Percentiles rank a stretch among this genome's conserved stretches.
Evolutionary conservation across 805 yeast species (phyloP).

Genomic region (Pichia cephalocereana): DNA sequence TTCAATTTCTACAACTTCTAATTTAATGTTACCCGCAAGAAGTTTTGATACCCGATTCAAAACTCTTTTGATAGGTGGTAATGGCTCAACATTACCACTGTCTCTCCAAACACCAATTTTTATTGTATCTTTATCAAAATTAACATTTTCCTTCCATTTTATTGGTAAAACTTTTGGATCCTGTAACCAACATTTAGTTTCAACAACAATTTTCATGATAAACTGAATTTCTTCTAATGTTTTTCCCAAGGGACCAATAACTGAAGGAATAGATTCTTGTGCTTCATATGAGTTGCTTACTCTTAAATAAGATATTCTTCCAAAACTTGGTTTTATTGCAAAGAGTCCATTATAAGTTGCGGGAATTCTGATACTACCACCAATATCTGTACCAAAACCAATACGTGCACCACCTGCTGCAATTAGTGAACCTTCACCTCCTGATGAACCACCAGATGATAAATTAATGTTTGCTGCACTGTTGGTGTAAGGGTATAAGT

Average conservation of each 20-base stretch:
- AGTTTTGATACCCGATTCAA: conserved; percentile 22
- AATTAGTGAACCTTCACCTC: conserved; percentile 56
- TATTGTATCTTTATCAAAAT: conserved; percentile 19
- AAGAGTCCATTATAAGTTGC: conserved; percentile 48
- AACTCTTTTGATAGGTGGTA: conserved; percentile 44
- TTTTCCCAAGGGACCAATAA: conserved; percentile 46
- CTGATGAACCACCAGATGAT: conserved; percentile 56
- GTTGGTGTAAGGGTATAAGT: conserved; percentile 38
- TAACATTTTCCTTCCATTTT: conserved; percentile 31
- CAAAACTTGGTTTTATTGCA: conserved; percentile 44
- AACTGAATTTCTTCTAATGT: conserved; percentile 41
- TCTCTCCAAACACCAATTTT: conserved; percentile 34
- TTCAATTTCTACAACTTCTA: conserved; percentile 41
- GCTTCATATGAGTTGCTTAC: conserved; percentile 35
- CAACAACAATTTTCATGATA: conserved; percentile 31
- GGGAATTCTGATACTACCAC: conserved; percentile 46
- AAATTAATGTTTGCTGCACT: conserved; percentile 43
- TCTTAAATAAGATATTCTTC: conserved; percentile 26
- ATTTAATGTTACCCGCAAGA: conserved; percentile 17
- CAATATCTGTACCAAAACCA: conserved; percentile 59
- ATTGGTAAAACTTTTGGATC: conserved; percentile 38
- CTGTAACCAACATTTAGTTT: conserved; percentile 37
- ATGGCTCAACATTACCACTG: conserved; percentile 36
- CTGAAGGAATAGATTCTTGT: conserved; percentile 48
- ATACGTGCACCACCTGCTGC: conserved; percentile 47